These are phyloP conservation scores for Colletotrichum eremochloae DNA, from an alignment of 2,329 filamentous ascomycete genomes.

Conservation along the genomic window DNA sequence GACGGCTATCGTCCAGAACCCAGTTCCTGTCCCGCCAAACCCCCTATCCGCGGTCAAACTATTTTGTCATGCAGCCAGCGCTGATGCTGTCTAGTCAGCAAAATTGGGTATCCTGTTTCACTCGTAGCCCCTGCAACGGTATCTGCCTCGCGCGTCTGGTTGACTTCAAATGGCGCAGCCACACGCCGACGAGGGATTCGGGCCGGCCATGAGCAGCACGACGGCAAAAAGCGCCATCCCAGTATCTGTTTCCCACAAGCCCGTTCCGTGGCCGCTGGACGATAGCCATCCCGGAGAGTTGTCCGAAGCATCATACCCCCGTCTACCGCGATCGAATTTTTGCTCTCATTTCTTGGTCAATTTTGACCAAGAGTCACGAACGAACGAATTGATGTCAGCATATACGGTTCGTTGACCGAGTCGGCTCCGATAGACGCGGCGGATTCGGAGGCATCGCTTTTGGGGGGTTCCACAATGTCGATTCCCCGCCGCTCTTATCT, in stretches of 20 bases:
- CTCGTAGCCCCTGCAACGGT: neutral
- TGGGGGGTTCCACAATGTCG: slow-evolving; percentile 6
- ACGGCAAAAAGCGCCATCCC: neutral
- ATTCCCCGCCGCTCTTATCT: slow-evolving; percentile 33
- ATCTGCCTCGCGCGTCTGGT: neutral
- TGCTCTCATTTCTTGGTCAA: neutral
- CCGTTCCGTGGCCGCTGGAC: neutral
- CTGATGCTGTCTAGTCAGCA: neutral
- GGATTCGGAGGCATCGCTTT: slow-evolving; percentile 24
- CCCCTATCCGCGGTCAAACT: neutral
- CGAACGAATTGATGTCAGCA: neutral
- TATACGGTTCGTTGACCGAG: slow-evolving; percentile 22
- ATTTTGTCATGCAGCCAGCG: neutral
- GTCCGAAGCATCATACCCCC: neutral
- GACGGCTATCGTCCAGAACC: neutral
- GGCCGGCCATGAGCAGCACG: neutral
- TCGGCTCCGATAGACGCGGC: slow-evolving; percentile 29
- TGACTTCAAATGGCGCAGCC: neutral
- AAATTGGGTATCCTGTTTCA: neutral
- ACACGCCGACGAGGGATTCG: neutral
- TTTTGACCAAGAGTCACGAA: neutral
- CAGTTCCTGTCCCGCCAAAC: neutral
- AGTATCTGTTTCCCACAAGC: neutral
- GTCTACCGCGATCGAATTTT: too few species aligned
- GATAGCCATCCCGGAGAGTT: neutral